Base-by-base conservation (phyloP, 306 rosid genomes). In the Citrullus colocynthis region DNA sequence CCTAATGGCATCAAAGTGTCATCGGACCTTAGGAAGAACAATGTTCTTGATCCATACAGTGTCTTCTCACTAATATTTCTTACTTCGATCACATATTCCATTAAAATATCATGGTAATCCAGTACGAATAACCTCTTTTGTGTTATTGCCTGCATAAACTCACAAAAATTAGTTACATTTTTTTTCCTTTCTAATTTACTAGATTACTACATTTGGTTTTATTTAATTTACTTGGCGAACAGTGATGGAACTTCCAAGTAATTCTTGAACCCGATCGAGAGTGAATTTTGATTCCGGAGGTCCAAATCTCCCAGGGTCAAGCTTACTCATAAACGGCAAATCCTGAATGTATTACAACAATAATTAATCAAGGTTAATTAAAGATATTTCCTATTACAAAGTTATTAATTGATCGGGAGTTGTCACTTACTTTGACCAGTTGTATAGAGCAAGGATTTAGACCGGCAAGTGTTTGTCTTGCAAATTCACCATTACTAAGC, bases 401-500 rank as follows among this genome's bases (percentile, higher is more conserved):
- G 9, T 45, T 9, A 45, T 41, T 41, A 9, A 7, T 41, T 41
- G 9, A 41, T 41, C 5, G 9, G 44, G 5, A 24, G 28, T 41
- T 7, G 44, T 7, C 44, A 41, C 7, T 41, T 41, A 41, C 44
- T 41, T 6, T 44, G 49, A 44, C 49, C 0, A 44, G 12, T 11
- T 44, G 10, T 44, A 44, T 44, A 9, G 12, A 44, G 12, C 8
- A 44, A 9, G 49, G 49, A 9, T 44, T 44, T 1, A 44, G 10
- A 44, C 49, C 49, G 8, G 49, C 49, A 7, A 44, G 49, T 9
- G 96, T 93, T 44, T 93, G 93, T 85, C 97, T 88, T 6, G 63
- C 86, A 82, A 93, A 93, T 82, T 90, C 93, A 54, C 82, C 90
- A 65, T 93, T 92, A 83, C 90, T 89, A 64, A 90, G 83, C 97